A percentile compares a stretch with the other conserved stretches of the same genome.
These are phyloP conservation scores for Pleurotus eryngii DNA, from an alignment of 768 basidiomycete genomes.

Conservation along the genomic window DNA sequence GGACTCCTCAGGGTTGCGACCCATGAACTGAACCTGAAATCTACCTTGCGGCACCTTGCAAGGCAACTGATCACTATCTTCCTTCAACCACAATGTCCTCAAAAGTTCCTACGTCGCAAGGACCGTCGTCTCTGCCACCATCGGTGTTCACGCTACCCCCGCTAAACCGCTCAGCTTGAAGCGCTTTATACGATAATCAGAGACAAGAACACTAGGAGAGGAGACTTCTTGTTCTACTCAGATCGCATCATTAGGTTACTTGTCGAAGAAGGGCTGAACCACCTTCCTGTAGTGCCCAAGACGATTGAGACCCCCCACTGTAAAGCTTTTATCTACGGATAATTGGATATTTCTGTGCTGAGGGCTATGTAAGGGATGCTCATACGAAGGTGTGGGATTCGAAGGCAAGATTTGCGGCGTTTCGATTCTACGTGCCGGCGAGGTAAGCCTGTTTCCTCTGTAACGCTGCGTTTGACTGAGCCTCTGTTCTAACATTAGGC, in stretches of 20 bases:
- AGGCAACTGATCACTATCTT: background rate
- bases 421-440: constrained; percentile 90
- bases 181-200: constrained; percentile 94
- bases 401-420: constrained; percentile 97
- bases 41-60: too few species aligned
- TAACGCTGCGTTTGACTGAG: background rate
- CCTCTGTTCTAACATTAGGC: constrained; percentile 45
- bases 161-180: constrained; percentile 91
- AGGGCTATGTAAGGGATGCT: constrained; percentile 50
- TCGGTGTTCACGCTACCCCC: constrained; percentile 88
- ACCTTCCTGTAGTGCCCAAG: constrained; percentile 68
- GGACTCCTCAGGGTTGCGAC: too few species aligned
- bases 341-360: constrained; percentile 1
- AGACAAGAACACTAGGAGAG: constrained; percentile 80
- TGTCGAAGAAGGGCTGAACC: constrained; percentile 87
- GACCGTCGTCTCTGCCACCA: constrained; percentile 45
- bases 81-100: background rate
- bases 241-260: constrained; percentile 86
- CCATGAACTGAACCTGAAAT: too few species aligned
- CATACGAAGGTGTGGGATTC: constrained; percentile 90
- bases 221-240: constrained; percentile 96
- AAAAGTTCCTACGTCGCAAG: constrained; percentile 6
- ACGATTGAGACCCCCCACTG: constrained; percentile 79
- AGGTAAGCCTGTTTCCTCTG: constrained; percentile 43
- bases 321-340: constrained; percentile 26